Evolutionary conservation across 345 rosid species (phyloP).

Genomic region (Firmiana major): DNA sequence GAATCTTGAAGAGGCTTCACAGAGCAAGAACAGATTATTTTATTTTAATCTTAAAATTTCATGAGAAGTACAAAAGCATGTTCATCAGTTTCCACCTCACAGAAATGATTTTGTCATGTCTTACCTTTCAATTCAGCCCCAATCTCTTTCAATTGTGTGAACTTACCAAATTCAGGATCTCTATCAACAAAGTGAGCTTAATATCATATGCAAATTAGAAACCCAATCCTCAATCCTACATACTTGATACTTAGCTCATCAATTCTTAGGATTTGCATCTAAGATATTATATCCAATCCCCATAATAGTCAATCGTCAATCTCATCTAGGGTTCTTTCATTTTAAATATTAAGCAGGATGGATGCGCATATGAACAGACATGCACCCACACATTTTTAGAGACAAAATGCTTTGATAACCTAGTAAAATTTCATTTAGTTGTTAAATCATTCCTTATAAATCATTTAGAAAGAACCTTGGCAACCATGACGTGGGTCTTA

Average conservation of each 20-base stretch:
- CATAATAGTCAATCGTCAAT: not conserved
- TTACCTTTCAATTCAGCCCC: not conserved
- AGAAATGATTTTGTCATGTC: not conserved
- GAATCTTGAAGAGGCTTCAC: constrained; percentile 94
- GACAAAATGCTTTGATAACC: not conserved
- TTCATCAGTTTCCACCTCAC: not conserved
- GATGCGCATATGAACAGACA: not conserved
- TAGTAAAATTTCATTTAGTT: not conserved
- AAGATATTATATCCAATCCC: not conserved
- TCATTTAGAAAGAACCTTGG: not conserved
- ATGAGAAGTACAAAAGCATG: not conserved
- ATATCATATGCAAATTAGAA: not conserved
- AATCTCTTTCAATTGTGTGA: not conserved
- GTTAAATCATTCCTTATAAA: not conserved
- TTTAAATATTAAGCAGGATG: not conserved
- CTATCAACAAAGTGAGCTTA: not conserved
- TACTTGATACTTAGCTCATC: not conserved
- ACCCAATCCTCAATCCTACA: constrained; percentile 1
- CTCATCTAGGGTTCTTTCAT: not conserved
- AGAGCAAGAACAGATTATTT: constrained; percentile 16
- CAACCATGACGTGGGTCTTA: not conserved
- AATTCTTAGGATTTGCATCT: not conserved
- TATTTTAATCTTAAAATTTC: not conserved
- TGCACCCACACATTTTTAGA: not conserved
- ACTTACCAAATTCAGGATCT: not conserved